Base-by-base conservation (phyloP, 2,329 filamentous ascomycete genomes). In the Cercospora citrullina region DNA sequence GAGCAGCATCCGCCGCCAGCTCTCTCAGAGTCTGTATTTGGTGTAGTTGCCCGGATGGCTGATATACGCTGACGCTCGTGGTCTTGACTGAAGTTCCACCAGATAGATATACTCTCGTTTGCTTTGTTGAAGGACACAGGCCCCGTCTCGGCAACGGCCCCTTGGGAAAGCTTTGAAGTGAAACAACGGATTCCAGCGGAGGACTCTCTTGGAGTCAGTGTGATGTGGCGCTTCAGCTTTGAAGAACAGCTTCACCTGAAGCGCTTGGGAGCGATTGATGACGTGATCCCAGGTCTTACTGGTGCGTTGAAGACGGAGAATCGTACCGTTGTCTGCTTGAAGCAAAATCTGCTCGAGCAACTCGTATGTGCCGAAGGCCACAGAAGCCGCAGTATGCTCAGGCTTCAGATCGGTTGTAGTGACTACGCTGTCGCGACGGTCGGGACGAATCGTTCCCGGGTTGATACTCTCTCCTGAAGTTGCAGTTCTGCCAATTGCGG, bases 261-360 rank as follows among this genome's bases (percentile, higher is more conserved):
- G 31, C 9, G 57, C 58, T 7, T 45, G 26, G 23, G 66, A 70
- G 12, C 66, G 66, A 7, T 64, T 45, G 30, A 63, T 67, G 57
- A 70, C 60, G 30, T 70, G 55, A 6, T 55, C 10, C 28, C 65
- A 70, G 8, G 66, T 65, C 64, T 63, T 68, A 57, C 60, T 65
- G 60, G 64, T 61, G 55, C 64, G 16, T 30, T 68, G 63, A 16
- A 59, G 14, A 3, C 64, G 51, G 3, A 68, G 64, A 4, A 63
- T 31, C 4, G 48, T 70, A 8, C 42, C 51, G 12, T 33, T 60
- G 28, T 45, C 36, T 4, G 57, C 3, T n/a, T 63, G 42, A 14
- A 68, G 60, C 2, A 69, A 6, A 26, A 71, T 71, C 7, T 18
- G 57, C 63, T 71, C 69, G 3, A 69, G 39, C 3, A 71, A 16